These are phyloP conservation scores for Hypoxylon fragiforme DNA, from an alignment of 495 filamentous ascomycete species.

Conservation along the genomic window DNA sequence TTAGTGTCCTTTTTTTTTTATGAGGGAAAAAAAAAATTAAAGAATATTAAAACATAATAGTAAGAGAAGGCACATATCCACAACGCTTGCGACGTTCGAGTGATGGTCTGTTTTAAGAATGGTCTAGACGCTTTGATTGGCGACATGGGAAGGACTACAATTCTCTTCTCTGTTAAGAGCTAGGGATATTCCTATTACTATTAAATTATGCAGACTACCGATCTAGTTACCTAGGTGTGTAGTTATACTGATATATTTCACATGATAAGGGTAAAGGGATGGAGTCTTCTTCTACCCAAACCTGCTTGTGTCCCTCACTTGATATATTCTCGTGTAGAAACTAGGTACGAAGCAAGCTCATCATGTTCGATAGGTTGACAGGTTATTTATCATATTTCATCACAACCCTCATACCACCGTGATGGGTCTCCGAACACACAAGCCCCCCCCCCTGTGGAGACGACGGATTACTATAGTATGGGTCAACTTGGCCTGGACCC, in stretches of 20 bases:
- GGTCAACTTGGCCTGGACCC: slow-evolving; percentile 28
- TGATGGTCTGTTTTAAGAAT: slow-evolving; percentile 25
- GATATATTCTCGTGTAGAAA: slow-evolving; percentile 7
- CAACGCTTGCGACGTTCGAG: slow-evolving; percentile 28
- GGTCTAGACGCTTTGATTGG: slow-evolving; percentile 28
- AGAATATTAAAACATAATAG: no score
- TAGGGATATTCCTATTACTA: slow-evolving; percentile 11
- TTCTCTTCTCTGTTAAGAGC: slow-evolving; percentile 2
- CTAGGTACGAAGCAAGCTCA: not conserved
- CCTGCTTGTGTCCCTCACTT: slow-evolving; percentile 14
- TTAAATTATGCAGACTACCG: not conserved
- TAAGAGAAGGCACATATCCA: no score
- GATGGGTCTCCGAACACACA: slow-evolving; percentile 13
- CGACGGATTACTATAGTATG: slow-evolving; percentile 19
- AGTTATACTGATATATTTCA: no score
- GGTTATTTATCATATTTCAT: not conserved
- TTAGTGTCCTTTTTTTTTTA: no score
- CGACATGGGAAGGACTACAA: slow-evolving; percentile 5
- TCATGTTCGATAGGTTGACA: not conserved
- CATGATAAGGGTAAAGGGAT: no score
- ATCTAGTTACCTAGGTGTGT: not conserved
- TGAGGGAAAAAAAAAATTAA: not conserved
- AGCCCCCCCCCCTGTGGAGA: slow-evolving; percentile 25
- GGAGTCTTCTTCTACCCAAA: no score
- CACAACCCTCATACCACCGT: slow-evolving; percentile 10